Evolutionary conservation across 2,329 filamentous ascomycete genomes (phyloP), one percentile per base, ranked within the genome.

Genomic region (Talaromyces sp.): DNA sequence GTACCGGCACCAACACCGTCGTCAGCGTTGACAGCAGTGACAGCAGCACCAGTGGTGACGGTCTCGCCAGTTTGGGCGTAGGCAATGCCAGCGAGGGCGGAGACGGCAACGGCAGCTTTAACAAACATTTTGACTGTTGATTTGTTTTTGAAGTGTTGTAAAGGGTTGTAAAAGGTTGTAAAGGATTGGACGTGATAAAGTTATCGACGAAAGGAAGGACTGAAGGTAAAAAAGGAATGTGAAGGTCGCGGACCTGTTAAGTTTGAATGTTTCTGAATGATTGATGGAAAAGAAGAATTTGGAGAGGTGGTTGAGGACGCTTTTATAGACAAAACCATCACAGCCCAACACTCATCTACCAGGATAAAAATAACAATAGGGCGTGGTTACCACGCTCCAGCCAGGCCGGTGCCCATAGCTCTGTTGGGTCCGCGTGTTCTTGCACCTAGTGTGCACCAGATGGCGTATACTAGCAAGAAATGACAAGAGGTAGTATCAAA

Each of bases 1-100:
- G 54, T 33, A 32, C 60, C 62, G 11, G 57, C 53, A 39, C 60
- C 59, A 28, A 58, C 49, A 25, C 62, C 62, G 54, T 64, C 62
- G 22, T 59, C 17, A 19, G 55, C 47, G 25, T 60, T 57, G 57
- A 64, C 39, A 32, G 52, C 42, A n/a, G 36, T 52, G 15, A 64
- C 62, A 32, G 53, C 56, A 7, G 57, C n/a, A 13, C n/a, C 55
- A 2, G 60, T 25, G 22, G 61, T 63, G 42, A 63, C 61, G 32
- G 61, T 63, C 49, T 63, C 61, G 19, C 54, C 58, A 25, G 61
- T 63, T 10, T 44, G 36, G 28, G 55, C 56, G 33, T 61, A 61
- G 33, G 59, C 59, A 47, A 44, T 44, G 32, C 59, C 59, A 53
- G 59, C 59, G 49, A 61, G 44, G 60, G 60, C 55, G 6, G 56